phyloP scores from a whole-genome alignment of 2,329 filamentous ascomycete genomes.

The Malbranchea cinnamomea region DNA sequence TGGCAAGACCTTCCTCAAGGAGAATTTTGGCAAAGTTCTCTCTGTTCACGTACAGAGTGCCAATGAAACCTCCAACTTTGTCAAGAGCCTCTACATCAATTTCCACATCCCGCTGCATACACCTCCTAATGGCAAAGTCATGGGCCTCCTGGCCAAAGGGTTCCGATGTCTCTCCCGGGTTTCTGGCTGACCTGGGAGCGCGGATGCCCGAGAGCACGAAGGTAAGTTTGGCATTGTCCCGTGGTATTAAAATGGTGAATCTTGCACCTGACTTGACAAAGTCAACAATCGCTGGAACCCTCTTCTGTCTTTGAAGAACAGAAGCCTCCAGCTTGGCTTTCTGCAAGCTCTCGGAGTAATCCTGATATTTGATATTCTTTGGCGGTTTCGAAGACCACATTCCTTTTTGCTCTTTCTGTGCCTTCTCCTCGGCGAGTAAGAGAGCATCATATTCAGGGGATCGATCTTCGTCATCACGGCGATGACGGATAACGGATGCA shows the following conservation, averaged over 20 bases:
- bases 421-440: slow-evolving; percentile 34
- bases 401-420: slow-evolving; percentile 78
- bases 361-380: slow-evolving; percentile 66
- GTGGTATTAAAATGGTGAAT: slow-evolving; percentile 81
- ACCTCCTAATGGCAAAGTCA: slow-evolving; percentile 75
- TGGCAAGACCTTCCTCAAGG: slow-evolving; percentile 84
- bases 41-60: slow-evolving; percentile 79
- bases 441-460: slow-evolving; percentile 75
- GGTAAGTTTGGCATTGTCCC: slow-evolving; percentile 87
- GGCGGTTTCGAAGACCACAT: slow-evolving; percentile 89
- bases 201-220: slow-evolving; percentile 89
- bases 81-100: slow-evolving; percentile 90
- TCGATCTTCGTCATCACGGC: slow-evolving; percentile 85
- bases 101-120: slow-evolving; percentile 88
- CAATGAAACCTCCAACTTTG: slow-evolving; percentile 95
- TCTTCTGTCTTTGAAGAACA: slow-evolving; percentile 77
- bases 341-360: slow-evolving; percentile 83
- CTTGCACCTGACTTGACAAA: slow-evolving; percentile 95
- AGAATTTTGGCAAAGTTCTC: slow-evolving; percentile 91
- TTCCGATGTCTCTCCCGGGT: slow-evolving; percentile 66
- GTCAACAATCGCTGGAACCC: slow-evolving; percentile 83
- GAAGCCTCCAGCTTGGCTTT: slow-evolving; percentile 92
- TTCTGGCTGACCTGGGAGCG: slow-evolving; percentile 72
- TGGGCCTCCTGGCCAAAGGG: slow-evolving; percentile 91
- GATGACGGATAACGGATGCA: slow-evolving; percentile 84